A percentile compares a stretch with the other conserved stretches of the same genome.
Conservation (phyloP, 768 basidiomycete genomes). For the Agrocybe praecox region DNA sequence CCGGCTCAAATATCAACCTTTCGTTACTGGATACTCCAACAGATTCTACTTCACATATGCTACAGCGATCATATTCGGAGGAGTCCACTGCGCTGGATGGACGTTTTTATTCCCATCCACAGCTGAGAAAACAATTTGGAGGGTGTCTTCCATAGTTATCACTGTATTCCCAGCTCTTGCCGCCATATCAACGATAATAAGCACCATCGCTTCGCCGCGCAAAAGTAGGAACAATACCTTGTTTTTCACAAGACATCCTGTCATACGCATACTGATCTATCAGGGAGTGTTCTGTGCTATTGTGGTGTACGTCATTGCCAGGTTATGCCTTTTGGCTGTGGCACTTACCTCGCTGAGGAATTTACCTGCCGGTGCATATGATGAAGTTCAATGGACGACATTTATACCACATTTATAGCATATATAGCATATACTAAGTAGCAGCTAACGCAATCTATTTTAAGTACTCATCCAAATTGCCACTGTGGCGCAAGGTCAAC, state of each 20-base stretch:
- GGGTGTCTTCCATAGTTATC: background rate
- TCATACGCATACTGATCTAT: background rate
- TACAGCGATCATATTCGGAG: background rate
- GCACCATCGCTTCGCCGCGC: background rate
- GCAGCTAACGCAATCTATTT: no score
- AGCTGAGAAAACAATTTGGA: background rate
- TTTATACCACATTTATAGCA: constrained; percentile 39
- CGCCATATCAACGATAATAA: background rate
- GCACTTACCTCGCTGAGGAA: background rate
- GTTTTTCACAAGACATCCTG: background rate
- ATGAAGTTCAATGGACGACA: background rate
- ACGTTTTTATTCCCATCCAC: background rate
- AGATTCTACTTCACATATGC: background rate
- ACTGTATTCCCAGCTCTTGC: background rate
- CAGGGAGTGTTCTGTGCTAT: background rate
- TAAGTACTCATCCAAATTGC: no score
- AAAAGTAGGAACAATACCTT: background rate
- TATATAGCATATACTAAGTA: background rate
- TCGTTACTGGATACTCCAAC: background rate
- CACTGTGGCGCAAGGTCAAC: no score
- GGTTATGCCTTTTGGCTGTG: background rate
- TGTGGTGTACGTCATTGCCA: background rate
- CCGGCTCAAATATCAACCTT: background rate
- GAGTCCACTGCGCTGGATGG: background rate
- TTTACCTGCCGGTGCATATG: background rate